Evolutionary conservation across 371 early-diverging fungal species (phyloP), one percentile per base, ranked within the genome.

Genomic region (Mucor irregularis): DNA sequence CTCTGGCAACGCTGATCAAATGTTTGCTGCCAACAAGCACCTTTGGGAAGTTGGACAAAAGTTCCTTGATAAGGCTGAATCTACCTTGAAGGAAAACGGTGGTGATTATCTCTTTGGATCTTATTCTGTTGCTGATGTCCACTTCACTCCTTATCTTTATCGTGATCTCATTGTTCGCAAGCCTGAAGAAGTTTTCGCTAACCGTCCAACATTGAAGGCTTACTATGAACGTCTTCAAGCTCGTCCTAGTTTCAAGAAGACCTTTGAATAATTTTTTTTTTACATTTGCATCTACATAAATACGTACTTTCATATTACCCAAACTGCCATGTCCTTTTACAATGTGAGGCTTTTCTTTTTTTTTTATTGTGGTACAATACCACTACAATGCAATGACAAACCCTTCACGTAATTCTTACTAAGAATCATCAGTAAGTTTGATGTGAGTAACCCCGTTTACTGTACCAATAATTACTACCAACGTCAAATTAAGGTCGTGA

Each of bases 91-190:
- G 40, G 26, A 48, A 11, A n/a, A 43, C 2, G 21, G 35, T 28
- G 66, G 69, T 11, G 58, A 60, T 13, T 73, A 58, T 53, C 46
- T 73, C 9, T 60, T 64, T 48, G 73, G 64, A 28, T 31, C 53
- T 0, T 69, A 73, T 28, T 58, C 69, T 10, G 52, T 69, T 16
- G 73, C 69, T 16, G 73, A 73, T 38, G 33, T 68, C 11, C 73
- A 73, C 17, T 57, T 73, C 22, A 69, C 69, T 4, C 50, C 69
- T 46, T 64, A 62, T 52, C 55, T 73, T 39, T 49, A 37, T 34
- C 61, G 69, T 35, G 25, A 24, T n/a, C 52, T 59, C 11, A 24
- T 63, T 13, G 56, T 61, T n/a, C 61, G 64, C 11, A 58, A 54
- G 30, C 62, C 63, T 22, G 66, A 73, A 29, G 49, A 58, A 22